Evolutionary conservation across 331 rosid species (phyloP).

Genomic region (Quercus phellos): DNA sequence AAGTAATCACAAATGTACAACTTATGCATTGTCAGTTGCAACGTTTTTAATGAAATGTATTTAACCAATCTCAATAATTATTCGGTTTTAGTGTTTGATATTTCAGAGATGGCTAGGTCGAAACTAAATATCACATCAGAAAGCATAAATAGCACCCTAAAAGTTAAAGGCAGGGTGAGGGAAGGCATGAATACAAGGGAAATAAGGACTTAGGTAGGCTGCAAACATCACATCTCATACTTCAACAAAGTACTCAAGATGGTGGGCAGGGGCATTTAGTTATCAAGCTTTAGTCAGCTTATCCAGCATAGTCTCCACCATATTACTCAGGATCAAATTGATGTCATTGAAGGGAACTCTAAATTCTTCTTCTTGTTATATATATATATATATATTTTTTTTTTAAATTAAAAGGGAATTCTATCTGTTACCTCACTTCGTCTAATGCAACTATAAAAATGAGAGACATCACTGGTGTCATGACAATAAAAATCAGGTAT

Average conservation of each 20-base stretch:
- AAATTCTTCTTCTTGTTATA: not conserved
- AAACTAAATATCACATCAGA: not conserved
- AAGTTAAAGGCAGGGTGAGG: not conserved
- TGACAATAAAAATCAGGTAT: slow-evolving; percentile 9
- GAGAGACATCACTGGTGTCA: not conserved
- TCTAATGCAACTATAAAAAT: not conserved
- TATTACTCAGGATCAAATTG: not conserved
- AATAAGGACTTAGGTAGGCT: not conserved
- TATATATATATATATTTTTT: not conserved
- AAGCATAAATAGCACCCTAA: not conserved
- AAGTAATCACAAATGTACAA: not conserved
- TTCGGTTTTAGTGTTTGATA: not conserved
- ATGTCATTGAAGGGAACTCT: not conserved
- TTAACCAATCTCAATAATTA: not conserved
- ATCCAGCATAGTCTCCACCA: not conserved
- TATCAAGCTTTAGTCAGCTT: not conserved
- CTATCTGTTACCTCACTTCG: not conserved
- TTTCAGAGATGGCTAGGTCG: not conserved
- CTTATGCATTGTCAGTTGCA: not conserved
- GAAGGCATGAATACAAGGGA: not conserved
- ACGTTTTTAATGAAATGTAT: not conserved
- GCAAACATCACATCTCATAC: not conserved
- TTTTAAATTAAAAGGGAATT: not conserved
- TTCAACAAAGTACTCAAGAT: not conserved
- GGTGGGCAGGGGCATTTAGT: not conserved